A percentile compares a stretch with the other conserved stretches of the same genome.
Evolutionary conservation across 169 alveolate species (phyloP).

Genomic region (Eimeria praecox): DNA sequence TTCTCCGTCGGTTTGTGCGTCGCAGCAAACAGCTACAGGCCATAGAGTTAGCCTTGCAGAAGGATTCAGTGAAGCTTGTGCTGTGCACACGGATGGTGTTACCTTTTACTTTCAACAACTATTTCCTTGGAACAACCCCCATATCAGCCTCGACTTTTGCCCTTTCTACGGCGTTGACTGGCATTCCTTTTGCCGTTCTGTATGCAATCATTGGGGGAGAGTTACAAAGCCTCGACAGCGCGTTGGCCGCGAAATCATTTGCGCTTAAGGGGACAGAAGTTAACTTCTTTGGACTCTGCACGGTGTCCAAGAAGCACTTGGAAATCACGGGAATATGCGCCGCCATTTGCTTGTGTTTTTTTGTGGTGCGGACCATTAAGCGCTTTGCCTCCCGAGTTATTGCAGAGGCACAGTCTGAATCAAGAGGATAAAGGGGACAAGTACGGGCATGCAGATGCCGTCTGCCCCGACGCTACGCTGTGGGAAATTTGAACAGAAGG

Average conservation of each 20-base stretch:
- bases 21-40: slow-evolving; percentile 64
- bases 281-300: slow-evolving; percentile 32
- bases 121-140: slow-evolving; percentile 63
- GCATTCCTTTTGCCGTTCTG: slow-evolving; percentile 65
- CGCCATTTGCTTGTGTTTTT: slow-evolving; percentile 26
- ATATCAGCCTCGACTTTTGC: slow-evolving; percentile 49
- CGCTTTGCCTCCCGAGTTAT: slow-evolving; percentile 48
- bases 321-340: slow-evolving; percentile 53
- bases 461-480: neutral
- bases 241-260: slow-evolving; percentile 68
- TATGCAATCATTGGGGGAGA: slow-evolving; percentile 69
- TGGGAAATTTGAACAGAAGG: neutral
- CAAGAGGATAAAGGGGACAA: neutral
- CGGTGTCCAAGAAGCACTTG: slow-evolving; percentile 67
- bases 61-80: slow-evolving; percentile 67
- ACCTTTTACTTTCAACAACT: slow-evolving; percentile 72
- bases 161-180: slow-evolving; percentile 42
- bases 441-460: neutral
- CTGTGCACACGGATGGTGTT: slow-evolving; percentile 56
- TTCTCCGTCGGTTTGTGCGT: slow-evolving; percentile 50
- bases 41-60: slow-evolving; percentile 45
- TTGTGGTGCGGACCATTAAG: slow-evolving; percentile 58
- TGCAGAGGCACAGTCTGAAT: slow-evolving; percentile 45
- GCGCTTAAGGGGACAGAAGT: slow-evolving; percentile 47
- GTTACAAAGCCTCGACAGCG: slow-evolving; percentile 71